phyloP scores from a whole-genome alignment of 495 filamentous ascomycete genomes.

The Penicillium robsamsonii region DNA sequence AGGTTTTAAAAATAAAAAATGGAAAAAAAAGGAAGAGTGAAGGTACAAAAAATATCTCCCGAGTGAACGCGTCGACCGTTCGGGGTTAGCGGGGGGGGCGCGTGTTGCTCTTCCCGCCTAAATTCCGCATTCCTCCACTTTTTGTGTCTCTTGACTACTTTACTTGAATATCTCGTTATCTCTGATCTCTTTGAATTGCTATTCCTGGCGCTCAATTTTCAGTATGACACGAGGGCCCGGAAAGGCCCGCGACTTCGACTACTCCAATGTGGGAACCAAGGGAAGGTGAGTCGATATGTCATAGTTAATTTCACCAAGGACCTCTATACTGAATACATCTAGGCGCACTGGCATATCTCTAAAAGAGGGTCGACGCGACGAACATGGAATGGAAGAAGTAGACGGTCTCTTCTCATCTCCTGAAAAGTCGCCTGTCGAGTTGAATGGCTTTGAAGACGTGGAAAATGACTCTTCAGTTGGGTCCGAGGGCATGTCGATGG shows the following conservation, averaged over 20 bases:
- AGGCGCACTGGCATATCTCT: slow-evolving; percentile 84
- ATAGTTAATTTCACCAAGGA: not conserved
- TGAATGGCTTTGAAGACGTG: slow-evolving; percentile 32
- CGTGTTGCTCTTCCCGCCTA: slow-evolving; percentile 31
- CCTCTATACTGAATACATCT: slow-evolving; percentile 12
- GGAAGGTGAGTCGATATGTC: slow-evolving; percentile 52
- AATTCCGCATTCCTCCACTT: slow-evolving; percentile 35
- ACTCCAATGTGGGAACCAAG: slow-evolving; percentile 60
- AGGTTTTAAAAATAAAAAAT: not conserved
- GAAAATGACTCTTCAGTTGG: slow-evolving; percentile 34
- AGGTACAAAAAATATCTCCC: not conserved
- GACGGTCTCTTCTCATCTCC: slow-evolving; percentile 88
- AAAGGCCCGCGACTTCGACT: slow-evolving; percentile 59
- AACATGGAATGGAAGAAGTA: slow-evolving; percentile 85
- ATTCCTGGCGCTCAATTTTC: slow-evolving; percentile 9
- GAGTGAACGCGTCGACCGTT: slow-evolving; percentile 42
- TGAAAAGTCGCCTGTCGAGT: slow-evolving; percentile 53
- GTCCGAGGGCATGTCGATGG: slow-evolving; percentile 50
- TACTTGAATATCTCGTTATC: not conserved
- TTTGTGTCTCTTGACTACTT: not conserved
- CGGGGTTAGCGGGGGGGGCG: slow-evolving; percentile 39
- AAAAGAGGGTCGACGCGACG: slow-evolving; percentile 80
- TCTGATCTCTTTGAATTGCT: not conserved
- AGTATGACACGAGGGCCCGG: slow-evolving; percentile 48
- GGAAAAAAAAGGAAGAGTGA: not conserved